Conservation (phyloP, 192 early-diverging fungal species). For the Entophlyctis helioformis region DNA sequence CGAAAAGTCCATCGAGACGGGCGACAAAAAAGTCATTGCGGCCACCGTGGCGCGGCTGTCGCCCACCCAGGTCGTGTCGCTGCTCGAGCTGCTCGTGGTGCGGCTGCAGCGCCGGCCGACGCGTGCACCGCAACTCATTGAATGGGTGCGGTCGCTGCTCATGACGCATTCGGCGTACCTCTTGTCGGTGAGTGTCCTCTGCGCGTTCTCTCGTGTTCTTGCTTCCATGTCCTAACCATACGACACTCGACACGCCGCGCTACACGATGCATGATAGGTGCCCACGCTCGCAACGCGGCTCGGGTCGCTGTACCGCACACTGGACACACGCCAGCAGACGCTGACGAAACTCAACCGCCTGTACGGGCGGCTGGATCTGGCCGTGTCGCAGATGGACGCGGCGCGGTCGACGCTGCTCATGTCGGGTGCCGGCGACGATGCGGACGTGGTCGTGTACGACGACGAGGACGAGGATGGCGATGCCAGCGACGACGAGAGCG, state of each 20-base stretch:
- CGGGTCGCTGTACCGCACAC: slow-evolving; percentile 16
- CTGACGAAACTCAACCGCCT: slow-evolving; percentile 27
- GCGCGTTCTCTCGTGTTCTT: too few species aligned
- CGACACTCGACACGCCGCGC: too few species aligned
- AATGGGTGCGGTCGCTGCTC: slow-evolving; percentile 34
- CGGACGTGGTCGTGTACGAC: slow-evolving; percentile 21
- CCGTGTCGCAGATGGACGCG: slow-evolving; percentile 17
- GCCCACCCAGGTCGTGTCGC: slow-evolving; percentile 19
- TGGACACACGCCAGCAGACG: slow-evolving; percentile 10
- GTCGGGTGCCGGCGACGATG: slow-evolving; percentile 16
- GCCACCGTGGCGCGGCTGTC: slow-evolving; percentile 26
- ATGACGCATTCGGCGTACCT: slow-evolving; percentile 26
- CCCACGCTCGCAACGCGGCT: slow-evolving; percentile 14
- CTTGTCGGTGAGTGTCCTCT: slow-evolving; percentile 17
- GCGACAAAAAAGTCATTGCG: slow-evolving; percentile 18
- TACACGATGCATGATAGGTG: too few species aligned
- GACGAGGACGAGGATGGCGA: slow-evolving; percentile 12
- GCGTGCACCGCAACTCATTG: slow-evolving; percentile 22
- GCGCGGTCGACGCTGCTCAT: not conserved
- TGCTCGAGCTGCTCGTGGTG: slow-evolving; percentile 23
- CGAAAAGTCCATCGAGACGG: slow-evolving; percentile 20
- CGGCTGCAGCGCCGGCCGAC: slow-evolving; percentile 21
- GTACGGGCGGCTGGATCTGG: slow-evolving; percentile 31
- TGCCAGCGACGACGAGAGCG: slow-evolving; percentile 4
- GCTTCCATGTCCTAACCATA: not conserved